Evolutionary conservation across 768 basidiomycete genomes (phyloP).

Genomic region (Amanita inopinata): DNA sequence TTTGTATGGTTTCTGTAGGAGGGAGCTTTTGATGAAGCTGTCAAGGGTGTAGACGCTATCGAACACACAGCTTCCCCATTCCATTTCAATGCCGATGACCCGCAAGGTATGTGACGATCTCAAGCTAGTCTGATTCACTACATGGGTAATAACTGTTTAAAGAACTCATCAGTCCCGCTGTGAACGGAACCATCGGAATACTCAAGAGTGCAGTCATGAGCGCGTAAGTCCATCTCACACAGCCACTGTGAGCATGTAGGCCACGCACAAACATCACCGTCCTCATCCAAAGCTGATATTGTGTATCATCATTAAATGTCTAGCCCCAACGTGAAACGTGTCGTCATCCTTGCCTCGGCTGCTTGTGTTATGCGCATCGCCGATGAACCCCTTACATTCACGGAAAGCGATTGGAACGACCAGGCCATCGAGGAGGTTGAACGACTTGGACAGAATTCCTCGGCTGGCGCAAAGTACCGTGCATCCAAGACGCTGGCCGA

Average conservation of each 20-base stretch:
- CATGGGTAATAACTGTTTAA: not conserved
- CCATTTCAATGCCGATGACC: slow-evolving; percentile 34
- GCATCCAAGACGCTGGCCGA: slow-evolving; percentile 56
- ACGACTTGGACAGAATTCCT: slow-evolving; percentile 37
- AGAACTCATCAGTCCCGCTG: slow-evolving; percentile 65
- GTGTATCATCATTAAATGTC: too few species aligned
- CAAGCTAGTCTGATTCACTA: not conserved
- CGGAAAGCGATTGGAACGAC: slow-evolving; percentile 53
- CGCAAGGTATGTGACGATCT: slow-evolving; percentile 18
- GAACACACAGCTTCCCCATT: slow-evolving; percentile 63
- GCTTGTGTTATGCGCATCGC: slow-evolving; percentile 31
- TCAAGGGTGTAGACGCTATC: slow-evolving; percentile 67
- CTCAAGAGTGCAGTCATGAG: slow-evolving; percentile 48
- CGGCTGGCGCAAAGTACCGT: slow-evolving; percentile 33
- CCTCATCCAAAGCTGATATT: too few species aligned
- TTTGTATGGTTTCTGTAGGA: slow-evolving; percentile 26
- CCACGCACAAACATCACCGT: too few species aligned
- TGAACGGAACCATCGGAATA: slow-evolving; percentile 58
- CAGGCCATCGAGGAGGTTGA: slow-evolving; percentile 35
- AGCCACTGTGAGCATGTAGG: too few species aligned
- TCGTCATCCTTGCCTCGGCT: slow-evolving; percentile 53
- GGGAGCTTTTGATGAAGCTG: slow-evolving; percentile 71
- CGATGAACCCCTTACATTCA: slow-evolving; percentile 19
- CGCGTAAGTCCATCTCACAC: too few species aligned
- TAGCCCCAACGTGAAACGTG: slow-evolving; percentile 34